Evolutionary conservation across 2,329 filamentous ascomycete genomes (phyloP), one percentile per base, ranked within the genome.

Genomic region (Diplodia intermedia): DNA sequence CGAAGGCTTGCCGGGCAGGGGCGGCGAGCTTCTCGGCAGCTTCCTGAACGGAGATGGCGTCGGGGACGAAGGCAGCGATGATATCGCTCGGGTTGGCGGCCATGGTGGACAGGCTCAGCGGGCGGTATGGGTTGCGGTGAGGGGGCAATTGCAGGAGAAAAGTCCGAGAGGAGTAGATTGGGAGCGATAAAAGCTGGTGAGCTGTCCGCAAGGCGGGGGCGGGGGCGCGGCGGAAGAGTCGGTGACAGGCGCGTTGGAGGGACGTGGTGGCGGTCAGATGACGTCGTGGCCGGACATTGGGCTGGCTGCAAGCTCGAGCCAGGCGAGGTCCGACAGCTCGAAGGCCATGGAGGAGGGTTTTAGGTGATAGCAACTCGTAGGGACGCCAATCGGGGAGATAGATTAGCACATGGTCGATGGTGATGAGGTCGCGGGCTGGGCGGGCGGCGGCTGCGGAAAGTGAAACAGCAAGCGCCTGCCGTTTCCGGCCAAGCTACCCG

Each of bases 401-500:
- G 65, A 67, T 67, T 20, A 38, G 43, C 65, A 57, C 65, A 57
- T 60, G 65, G 40, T n/a, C 18, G 12, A 29, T 38, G 38, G 40
- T 43, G 38, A 33, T 38, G 54, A 15, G 38, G 23, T 7, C 36
- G 14, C 12, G 62, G 4, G 26, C 9, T 26, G 33, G 29, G 49
- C 62, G 2, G 11, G 12, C 23, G 4, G 56, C 38, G 23, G 38
- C 14, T 18, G 36, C 38, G 15, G 23, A 18, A 60, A 12, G 47
- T 65, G 26, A 49, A 66, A 66, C 65, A 50, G 40, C 52, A 50
- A 11, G 53, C 65, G 65, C 65, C 65, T 67, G 18, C 65, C 65
- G 29, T 3, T 49, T 67, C 40, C 7, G 65, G 65, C 29, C 18
- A 29, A 31, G 65, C 54, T 57, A 57, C 53, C 50, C 54, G 53